phyloP scores from a whole-genome alignment of 208 protist species.

The Herpetomonas tarakana region DNA sequence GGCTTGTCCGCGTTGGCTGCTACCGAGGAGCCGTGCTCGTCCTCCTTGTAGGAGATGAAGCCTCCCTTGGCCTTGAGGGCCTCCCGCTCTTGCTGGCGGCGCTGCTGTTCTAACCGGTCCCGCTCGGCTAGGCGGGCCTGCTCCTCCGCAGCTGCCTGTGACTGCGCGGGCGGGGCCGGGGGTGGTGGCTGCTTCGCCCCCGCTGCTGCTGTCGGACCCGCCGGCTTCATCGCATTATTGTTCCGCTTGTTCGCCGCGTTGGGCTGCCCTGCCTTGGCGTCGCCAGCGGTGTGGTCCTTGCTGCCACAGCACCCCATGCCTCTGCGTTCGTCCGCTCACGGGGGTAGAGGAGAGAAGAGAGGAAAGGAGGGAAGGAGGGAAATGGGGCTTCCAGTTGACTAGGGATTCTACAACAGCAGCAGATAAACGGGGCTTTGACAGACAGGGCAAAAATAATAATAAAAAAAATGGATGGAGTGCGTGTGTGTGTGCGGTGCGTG shows the following conservation, averaged over 20 bases:
- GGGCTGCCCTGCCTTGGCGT: conserved; percentile 6
- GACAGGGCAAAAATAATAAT: too few species aligned
- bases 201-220: not conserved
- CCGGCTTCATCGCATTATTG: not conserved
- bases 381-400: too few species aligned
- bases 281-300: conserved; percentile 2
- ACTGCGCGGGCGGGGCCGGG: not conserved
- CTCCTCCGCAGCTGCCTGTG: not conserved
- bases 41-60: conserved; percentile 10
- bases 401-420: too few species aligned
- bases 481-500: too few species aligned
- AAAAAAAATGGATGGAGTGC: too few species aligned
- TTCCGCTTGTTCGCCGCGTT: conserved; percentile 4
- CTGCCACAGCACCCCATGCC: conserved; percentile 12
- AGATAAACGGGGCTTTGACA: too few species aligned
- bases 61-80: conserved; percentile 3
- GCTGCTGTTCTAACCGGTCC: conserved; percentile 2
- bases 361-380: too few species aligned
- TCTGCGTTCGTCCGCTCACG: conserved; percentile 12
- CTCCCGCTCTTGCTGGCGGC: conserved; percentile 1
- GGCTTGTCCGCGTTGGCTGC: not conserved
- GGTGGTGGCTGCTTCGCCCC: not conserved
- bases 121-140: conserved; percentile 6
- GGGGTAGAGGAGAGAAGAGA: too few species aligned
- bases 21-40: not conserved